Percentiles rank a stretch among this genome's conserved stretches.
phyloP scores from a whole-genome alignment of 1,284 basidiomycete genomes.

The Malassezia japonica region DNA sequence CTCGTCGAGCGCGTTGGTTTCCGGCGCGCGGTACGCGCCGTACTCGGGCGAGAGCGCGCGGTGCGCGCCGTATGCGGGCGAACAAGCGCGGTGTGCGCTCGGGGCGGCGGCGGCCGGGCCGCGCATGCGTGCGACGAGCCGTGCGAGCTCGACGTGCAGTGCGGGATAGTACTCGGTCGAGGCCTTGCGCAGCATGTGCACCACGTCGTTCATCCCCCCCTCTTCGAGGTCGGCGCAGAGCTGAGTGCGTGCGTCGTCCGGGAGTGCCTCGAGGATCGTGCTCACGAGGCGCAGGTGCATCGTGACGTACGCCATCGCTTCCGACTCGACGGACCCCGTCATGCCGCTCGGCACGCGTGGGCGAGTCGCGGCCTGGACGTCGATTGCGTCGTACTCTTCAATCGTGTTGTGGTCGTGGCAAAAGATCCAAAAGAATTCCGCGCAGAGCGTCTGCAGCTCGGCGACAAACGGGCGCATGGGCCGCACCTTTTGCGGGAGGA shows the following conservation, averaged over 20 bases:
- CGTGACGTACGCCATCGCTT: slow-evolving; percentile 80
- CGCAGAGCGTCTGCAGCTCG: slow-evolving; percentile 76
- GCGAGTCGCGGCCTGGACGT: slow-evolving; percentile 72
- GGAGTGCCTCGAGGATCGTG: slow-evolving; percentile 17
- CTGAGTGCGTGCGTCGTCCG: slow-evolving; percentile 14
- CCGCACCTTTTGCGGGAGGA: slow-evolving; percentile 75
- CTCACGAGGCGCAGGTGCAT: slow-evolving; percentile 31
- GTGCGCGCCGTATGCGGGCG: too few species aligned
- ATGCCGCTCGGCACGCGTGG: slow-evolving; percentile 92
- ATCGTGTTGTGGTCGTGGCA: slow-evolving; percentile 87
- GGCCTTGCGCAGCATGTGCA: slow-evolving; percentile 26
- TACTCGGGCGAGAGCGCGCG: too few species aligned
- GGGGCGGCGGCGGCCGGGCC: too few species aligned
- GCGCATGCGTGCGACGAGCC: slow-evolving; percentile 12
- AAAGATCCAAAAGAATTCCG: slow-evolving; percentile 97
- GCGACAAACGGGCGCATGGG: slow-evolving; percentile 83
- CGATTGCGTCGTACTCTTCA: slow-evolving; percentile 71
- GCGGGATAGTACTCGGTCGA: slow-evolving; percentile 36
- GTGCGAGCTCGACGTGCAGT: slow-evolving; percentile 38
- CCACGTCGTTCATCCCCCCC: slow-evolving; percentile 10
- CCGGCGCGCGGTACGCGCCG: too few species aligned
- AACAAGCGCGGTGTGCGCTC: too few species aligned
- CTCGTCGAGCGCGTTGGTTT: too few species aligned
- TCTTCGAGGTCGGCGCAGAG: background rate
- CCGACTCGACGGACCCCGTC: slow-evolving; percentile 95